Conservation (phyloP, 768 basidiomycete genomes). For the Auricularia cornea region DNA sequence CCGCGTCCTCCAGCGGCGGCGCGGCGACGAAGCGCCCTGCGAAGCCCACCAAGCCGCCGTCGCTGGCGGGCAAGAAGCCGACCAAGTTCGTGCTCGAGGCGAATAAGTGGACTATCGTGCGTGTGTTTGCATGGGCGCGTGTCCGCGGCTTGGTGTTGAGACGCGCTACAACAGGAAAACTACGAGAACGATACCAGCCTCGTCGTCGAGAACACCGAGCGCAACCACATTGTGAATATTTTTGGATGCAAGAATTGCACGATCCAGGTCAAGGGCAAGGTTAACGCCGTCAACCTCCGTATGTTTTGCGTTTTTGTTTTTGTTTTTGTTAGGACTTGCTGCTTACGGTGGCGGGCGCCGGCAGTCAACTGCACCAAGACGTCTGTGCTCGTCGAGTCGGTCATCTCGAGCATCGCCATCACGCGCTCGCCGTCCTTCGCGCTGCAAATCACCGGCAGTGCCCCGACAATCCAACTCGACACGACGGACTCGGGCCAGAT, state of each 20-base stretch:
- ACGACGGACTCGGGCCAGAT: slow-evolving; percentile 93
- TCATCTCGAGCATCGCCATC: slow-evolving; percentile 83
- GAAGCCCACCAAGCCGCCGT: slow-evolving; percentile 78
- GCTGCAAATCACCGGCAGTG: slow-evolving; percentile 81
- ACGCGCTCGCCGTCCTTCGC: slow-evolving; percentile 91
- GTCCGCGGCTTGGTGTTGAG: too few relatives aligned
- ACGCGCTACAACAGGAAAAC: too few relatives aligned
- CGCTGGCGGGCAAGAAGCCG: slow-evolving; percentile 84
- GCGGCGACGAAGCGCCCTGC: slow-evolving; percentile 49
- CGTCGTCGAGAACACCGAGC: slow-evolving; percentile 64
- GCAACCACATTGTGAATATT: slow-evolving; percentile 80
- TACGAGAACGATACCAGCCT: slow-evolving; percentile 74
- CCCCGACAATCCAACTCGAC: slow-evolving; percentile 90
- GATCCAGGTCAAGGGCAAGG: slow-evolving; percentile 82
- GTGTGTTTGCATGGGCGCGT: slow-evolving; percentile 23
- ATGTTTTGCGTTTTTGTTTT: slow-evolving; percentile 19
- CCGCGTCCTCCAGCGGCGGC: slow-evolving; percentile 31
- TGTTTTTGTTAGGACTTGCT: not conserved
- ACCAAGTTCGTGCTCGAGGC: slow-evolving; percentile 83
- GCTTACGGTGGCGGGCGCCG: not conserved
- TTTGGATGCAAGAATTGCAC: slow-evolving; percentile 85
- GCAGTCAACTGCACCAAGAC: slow-evolving; percentile 85
- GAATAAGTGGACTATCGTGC: slow-evolving; percentile 87
- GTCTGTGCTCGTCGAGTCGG: slow-evolving; percentile 80
- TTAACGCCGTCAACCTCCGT: slow-evolving; percentile 91